Base-by-base conservation (phyloP, 1,284 basidiomycete genomes). In the Coniferiporia weirii region DNA sequence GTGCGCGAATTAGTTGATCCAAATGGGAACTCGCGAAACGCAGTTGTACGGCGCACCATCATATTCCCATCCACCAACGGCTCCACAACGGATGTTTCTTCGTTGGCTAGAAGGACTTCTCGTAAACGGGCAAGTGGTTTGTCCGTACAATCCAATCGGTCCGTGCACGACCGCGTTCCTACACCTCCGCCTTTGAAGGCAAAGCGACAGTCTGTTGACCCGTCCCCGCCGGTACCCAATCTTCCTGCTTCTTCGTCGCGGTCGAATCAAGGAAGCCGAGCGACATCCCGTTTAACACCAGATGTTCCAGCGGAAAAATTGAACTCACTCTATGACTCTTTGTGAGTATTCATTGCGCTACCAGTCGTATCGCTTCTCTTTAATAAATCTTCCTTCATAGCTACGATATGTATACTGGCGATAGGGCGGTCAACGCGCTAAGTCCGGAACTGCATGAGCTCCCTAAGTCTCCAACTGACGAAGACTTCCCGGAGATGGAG, bases 321-420 rank as follows among this genome's bases (percentile, higher is more conserved):
- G 27, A 83, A 73, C 66, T 87, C 84, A 32, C 75, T 81, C 9
- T 87, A 89, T 66, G 89, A 91, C 66, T 89, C 87, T 10, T 71
- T 89, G 89, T 90, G 68, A 77, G 88, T 78, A 54, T 60, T 57
- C 27, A 27, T 3, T 27, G 27, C 27, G 27, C 5, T 27, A 27
- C 5, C 27, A 27, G 27, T 27, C 5, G 27, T 5, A 27, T 27
- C 27, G 27, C 27, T 27, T 27, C 5, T 27, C 27, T 27, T 27
- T 5, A 65, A 61, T 32, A 62, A 63, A 48, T 62, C 50, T 54
- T 61, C 61, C 65, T 65, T 66, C 59, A 53, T 65, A 91, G 89
- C 64, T 91, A 89, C 68, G 89, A 91, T 45, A 87, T 89, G 84
- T 91, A 91, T 69, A 74, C 81, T 51, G 81, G 81, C 54, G 87